A percentile compares a stretch with the other conserved stretches of the same genome.
These are phyloP conservation scores for Wickerhamiella brachini DNA, from an alignment of 805 yeast genomes.

Conservation along the genomic window DNA sequence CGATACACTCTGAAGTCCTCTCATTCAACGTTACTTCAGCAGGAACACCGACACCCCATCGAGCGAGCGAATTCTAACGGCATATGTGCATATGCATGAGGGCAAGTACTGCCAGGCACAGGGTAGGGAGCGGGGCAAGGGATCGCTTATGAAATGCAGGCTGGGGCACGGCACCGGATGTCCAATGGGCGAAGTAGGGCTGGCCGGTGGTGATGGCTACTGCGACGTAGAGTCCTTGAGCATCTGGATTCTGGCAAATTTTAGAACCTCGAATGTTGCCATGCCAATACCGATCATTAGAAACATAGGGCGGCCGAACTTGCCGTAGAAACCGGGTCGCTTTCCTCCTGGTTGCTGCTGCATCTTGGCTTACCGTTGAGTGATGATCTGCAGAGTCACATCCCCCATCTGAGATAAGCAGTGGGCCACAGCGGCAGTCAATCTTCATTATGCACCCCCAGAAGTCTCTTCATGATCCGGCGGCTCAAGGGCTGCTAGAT, in stretches of 20 bases:
- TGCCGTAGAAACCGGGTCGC: not conserved
- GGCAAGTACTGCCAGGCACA: no score
- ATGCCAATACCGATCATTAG: constrained; percentile 14
- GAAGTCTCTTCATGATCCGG: not conserved
- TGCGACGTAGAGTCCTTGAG: not conserved
- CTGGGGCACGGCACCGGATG: not conserved
- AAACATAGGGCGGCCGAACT: constrained; percentile 15
- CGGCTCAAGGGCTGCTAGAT: not conserved
- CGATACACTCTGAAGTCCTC: no score
- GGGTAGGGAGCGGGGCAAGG: no score
- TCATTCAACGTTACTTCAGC: no score
- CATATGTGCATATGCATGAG: not conserved
- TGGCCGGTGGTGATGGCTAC: no score
- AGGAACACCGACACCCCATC: no score
- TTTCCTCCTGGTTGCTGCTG: not conserved
- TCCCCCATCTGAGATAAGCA: not conserved
- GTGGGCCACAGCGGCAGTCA: not conserved
- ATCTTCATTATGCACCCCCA: not conserved
- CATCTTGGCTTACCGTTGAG: not conserved
- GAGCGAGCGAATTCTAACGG: no score
- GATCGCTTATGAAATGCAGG: not conserved
- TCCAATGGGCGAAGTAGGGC: no score
- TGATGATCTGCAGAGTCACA: not conserved
- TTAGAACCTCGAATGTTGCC: constrained; percentile 12
- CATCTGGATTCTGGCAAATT: constrained; percentile 3